These are phyloP conservation scores for Yamadazyma tumulicola DNA, from an alignment of 805 yeast genomes.

Conservation along the genomic window DNA sequence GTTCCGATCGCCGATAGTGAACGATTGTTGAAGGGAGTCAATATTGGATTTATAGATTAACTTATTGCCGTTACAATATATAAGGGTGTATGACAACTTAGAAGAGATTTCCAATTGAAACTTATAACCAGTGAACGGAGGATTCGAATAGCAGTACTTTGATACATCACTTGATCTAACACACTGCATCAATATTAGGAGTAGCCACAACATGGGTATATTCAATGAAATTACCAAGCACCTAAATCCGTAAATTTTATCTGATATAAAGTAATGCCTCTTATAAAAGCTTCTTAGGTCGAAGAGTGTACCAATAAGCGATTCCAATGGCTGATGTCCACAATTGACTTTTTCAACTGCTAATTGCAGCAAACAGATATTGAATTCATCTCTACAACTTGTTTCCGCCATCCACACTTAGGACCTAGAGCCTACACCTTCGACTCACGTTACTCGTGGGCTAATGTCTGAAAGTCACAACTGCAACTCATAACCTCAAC, in stretches of 20 bases:
- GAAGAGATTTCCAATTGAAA: conserved; percentile 20
- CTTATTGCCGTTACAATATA: conserved; percentile 29
- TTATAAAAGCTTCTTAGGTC: background rate
- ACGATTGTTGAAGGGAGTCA: conserved; percentile 1
- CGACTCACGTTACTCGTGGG: no score
- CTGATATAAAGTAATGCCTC: background rate
- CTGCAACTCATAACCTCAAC: no score
- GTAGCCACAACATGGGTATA: background rate
- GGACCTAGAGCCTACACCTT: no score
- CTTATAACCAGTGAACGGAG: conserved; percentile 23
- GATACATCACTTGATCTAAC: conserved; percentile 8
- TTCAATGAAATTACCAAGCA: background rate
- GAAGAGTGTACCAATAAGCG: background rate
- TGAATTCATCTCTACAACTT: no score
- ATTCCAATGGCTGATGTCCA: no score
- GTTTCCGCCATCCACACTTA: no score
- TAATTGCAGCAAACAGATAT: no score
- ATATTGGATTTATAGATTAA: conserved; percentile 14
- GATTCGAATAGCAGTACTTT: conserved; percentile 8
- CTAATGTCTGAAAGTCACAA: no score
- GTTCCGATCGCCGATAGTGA: conserved; percentile 7
- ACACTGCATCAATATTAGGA: no score
- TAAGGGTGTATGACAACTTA: conserved; percentile 8
- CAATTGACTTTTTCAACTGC: no score
- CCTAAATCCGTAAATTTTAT: background rate